Evolutionary conservation across 495 filamentous ascomycete species (phyloP), one percentile per base, ranked within the genome.

Genomic region (Astrothelium macrocarpum): DNA sequence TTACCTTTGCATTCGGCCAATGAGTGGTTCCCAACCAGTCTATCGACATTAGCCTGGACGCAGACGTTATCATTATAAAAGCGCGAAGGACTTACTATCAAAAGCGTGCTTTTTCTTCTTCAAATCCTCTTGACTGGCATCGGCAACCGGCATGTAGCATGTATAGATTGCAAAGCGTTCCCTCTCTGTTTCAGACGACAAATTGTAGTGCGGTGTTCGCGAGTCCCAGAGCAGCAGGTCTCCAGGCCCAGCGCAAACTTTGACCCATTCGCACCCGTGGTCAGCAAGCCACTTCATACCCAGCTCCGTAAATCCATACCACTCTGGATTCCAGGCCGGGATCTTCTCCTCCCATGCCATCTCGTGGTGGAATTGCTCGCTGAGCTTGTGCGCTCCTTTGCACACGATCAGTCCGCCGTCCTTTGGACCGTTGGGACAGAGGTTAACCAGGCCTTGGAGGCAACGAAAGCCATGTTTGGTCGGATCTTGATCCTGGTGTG

Each of bases 401-500:
- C 77, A 76, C 11, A 77, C 60, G 66, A 77, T 72, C 0, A 78
- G 61, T 10, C 75, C 76, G 26, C 76, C 76, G 46, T 81, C 78
- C 9, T 78, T 68, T 18, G 76, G 73, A 0, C 78, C 78, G 63
- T 71, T 73, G 36, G 77, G 77, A 11, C 71, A 64, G 0, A 79
- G 71, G 64, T 80, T 81, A 0, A 81, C 71, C 18, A 81, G 68
- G 12, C 78, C 78, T 63, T 81, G 78, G n/a, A 80, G 67, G 62
- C 78, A 80, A 32, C 74, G 69, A 72, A 81, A 77, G 31, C 77
- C 77, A 43, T 68, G 73, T 43, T 76, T 76, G 14, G 65, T 62
- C 2, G 77, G 77, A 60, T 75, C 71, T 64, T 81, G 78, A 53
- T 81, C 78, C 59, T 76, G 73, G 64, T 81, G 78, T 2, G 78